These are phyloP conservation scores for Fusarium sp. DNA, from an alignment of 2,329 filamentous ascomycete species.

Conservation along the genomic window DNA sequence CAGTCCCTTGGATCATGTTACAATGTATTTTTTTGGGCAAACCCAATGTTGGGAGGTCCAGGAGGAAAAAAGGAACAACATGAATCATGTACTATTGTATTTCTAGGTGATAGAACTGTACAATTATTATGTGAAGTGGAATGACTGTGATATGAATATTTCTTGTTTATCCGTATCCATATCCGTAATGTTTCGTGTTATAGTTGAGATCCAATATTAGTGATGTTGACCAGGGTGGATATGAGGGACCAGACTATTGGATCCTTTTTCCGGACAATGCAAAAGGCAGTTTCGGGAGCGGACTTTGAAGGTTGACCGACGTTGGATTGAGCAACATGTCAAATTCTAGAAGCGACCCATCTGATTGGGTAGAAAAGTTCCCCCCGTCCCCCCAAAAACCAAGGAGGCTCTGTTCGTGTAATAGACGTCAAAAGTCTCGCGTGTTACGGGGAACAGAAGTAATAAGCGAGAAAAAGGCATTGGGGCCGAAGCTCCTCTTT, in stretches of 20 bases:
- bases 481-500: not conserved
- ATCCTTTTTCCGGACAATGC: not conserved
- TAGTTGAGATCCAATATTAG: not conserved
- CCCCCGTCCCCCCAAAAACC: constrained; percentile 1
- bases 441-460: not conserved
- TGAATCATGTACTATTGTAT: constrained; percentile 44
- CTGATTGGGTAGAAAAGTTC: constrained; percentile 51
- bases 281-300: too few species aligned
- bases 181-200: not conserved
- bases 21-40: constrained; percentile 40
- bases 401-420: constrained; percentile 20
- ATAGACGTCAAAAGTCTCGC: not conserved
- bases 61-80: constrained; percentile 9
- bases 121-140: constrained; percentile 6
- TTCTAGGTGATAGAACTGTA: constrained; percentile 45
- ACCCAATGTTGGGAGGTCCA: constrained; percentile 28
- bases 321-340: not conserved
- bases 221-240: not conserved
- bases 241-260: not conserved
- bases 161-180: not conserved
- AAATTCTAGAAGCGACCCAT: not conserved
- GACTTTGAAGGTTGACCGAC: constrained; percentile 1
- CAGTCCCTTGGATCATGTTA: constrained; percentile 36
- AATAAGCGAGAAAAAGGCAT: not conserved
- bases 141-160: not conserved